phyloP scores from a whole-genome alignment of 2,329 filamentous ascomycete species.

The Botrytis cinerea region DNA sequence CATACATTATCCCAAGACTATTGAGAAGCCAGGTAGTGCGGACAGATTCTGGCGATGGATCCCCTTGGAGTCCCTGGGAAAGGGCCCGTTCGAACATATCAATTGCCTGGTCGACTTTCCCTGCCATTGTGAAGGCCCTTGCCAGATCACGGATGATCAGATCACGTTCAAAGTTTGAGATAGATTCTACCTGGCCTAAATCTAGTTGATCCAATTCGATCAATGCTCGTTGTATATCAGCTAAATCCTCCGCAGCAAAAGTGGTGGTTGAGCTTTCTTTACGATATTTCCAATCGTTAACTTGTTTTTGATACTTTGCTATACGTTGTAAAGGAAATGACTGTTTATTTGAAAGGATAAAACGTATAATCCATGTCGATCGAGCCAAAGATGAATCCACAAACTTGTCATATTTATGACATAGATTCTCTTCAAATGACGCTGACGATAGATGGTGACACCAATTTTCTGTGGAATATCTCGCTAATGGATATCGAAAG shows the following conservation, averaged over 20 bases:
- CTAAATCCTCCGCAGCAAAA: constrained; percentile 17
- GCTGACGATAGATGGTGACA: constrained; percentile 20
- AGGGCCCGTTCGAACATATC: constrained; percentile 9
- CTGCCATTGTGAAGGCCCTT: constrained; percentile 22
- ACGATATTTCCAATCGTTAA: background rate
- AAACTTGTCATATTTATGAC: constrained; percentile 4
- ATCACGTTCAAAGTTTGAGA: constrained; percentile 21
- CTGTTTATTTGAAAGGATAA: constrained; percentile 9
- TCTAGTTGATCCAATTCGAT: constrained; percentile 11
- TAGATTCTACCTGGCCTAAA: background rate
- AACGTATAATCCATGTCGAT: constrained; percentile 22
- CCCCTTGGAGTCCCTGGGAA: background rate
- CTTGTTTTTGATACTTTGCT: constrained; percentile 21
- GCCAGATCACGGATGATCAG: constrained; percentile 16
- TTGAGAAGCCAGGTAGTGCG: constrained; percentile 20
- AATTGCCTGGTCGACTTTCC: constrained; percentile 15
- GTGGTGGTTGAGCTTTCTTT: background rate
- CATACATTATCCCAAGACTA: constrained; percentile 23
- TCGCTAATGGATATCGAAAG: constrained; percentile 9
- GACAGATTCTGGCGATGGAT: background rate
- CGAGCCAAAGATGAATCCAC: background rate
- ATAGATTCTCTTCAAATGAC: background rate
- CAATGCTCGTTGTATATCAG: constrained; percentile 22
- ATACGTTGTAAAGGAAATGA: constrained; percentile 20
- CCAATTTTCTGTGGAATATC: constrained; percentile 22